Evolutionary conservation across 2,329 filamentous ascomycete species (phyloP).

Genomic region (Tolypocladium endophyticum): DNA sequence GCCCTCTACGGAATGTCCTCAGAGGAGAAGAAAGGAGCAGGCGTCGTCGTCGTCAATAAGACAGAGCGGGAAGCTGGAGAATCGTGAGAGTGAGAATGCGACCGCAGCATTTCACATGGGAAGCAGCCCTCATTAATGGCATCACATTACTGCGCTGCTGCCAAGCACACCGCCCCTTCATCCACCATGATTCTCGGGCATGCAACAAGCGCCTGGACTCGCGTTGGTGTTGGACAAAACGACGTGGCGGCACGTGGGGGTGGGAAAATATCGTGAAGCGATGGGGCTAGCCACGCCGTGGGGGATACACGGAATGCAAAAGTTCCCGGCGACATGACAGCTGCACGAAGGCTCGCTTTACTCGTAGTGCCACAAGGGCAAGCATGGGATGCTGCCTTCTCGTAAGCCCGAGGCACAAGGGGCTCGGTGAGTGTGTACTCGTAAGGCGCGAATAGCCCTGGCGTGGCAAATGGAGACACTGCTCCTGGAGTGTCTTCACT

Average conservation of each 20-base stretch:
- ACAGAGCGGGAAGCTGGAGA: not conserved
- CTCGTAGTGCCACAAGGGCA: not conserved
- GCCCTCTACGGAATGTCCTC: conserved; percentile 48
- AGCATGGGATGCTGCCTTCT: not conserved
- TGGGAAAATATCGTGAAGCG: not conserved
- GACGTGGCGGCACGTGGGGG: not conserved
- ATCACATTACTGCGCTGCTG: not conserved
- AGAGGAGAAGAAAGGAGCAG: conserved; percentile 1
- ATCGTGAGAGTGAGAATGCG: not conserved
- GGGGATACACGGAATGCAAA: not conserved
- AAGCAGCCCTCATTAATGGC: not conserved
- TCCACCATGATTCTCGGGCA: not conserved
- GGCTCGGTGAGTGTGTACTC: not conserved
- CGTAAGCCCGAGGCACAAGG: not conserved
- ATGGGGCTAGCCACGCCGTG: not conserved
- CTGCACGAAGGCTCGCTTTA: not conserved
- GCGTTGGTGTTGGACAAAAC: not conserved
- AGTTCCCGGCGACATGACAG: not conserved
- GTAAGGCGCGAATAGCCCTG: not conserved
- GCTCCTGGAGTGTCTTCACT: not conserved
- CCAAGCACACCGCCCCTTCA: not conserved
- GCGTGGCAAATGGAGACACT: not conserved
- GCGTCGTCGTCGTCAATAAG: not conserved
- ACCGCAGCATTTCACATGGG: not conserved
- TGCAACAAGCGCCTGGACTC: not conserved